Evolutionary conservation across 257 asterid species (phyloP), one percentile per base, ranked within the genome.

Genomic region (Penstemon eatonii): DNA sequence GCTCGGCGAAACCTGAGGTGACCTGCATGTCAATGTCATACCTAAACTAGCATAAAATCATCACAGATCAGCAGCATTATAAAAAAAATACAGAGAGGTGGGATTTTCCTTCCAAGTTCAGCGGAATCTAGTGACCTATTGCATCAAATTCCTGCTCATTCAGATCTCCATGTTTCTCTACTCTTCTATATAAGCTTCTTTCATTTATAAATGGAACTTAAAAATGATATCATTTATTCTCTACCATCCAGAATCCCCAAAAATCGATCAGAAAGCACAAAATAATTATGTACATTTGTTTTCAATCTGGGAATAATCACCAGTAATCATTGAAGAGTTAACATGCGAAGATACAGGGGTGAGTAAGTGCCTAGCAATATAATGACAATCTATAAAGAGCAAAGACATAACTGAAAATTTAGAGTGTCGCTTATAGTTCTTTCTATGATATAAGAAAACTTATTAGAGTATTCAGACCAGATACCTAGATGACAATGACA

Each of bases 61-160:
- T 42, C 49, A 60, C 18, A 15, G 50, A 70, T 25, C 64, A 15
- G 9, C 36, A 46, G 45, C 8, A 19, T 43, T 10, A 15, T 15
- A 15, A 42, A 49, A 55, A 43, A 53, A 66, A 25, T 25, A 25
- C 33, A 25, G 33, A 25, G 60, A 64, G 60, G 62, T 12, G n/a
- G n/a, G 75, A 7, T 40, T 4, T 18, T 25, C 0, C 53, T 49
- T 67, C 75, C 77, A 62, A 43, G 51, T 65, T 25, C 36, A 63
- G 4, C n/a, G 57, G 56, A 60, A 52, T n/a, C 5, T 12, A 46
- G 18, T 41, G 61, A 19, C 11, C 46, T 61, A 62, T 58, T 50
- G 72, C 72, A 58, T 50, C 53, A 40, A 25, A 57, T 57, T 11
- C 55, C 39, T 4, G 76, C 66, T 44, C 66, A 47, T 11, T 58